phyloP scores from a whole-genome alignment of 306 rosid genomes.

The Corylus avellana region DNA sequence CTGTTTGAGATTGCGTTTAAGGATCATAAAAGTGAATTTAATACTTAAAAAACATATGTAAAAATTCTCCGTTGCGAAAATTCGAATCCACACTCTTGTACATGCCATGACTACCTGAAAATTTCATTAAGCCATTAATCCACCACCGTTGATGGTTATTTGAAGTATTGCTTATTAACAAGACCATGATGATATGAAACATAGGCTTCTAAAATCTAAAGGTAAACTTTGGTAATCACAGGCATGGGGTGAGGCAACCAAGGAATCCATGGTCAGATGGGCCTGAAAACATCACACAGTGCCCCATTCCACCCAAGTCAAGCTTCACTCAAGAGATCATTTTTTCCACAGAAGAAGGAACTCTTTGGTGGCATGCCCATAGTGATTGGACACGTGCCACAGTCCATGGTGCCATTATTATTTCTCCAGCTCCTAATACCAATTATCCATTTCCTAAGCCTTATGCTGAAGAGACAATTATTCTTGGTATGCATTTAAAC shows the following conservation, averaged over 20 bases:
- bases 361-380: conserved; percentile 11
- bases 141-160: too few species aligned
- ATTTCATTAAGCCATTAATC: too few species aligned
- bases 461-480: neutral
- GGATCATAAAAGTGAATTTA: too few species aligned
- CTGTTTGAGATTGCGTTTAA: too few species aligned
- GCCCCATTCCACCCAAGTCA: neutral
- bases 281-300: neutral
- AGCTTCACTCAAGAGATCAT: neutral
- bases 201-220: neutral
- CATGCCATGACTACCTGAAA: too few species aligned
- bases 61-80: too few species aligned
- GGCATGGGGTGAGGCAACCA: conserved; percentile 1
- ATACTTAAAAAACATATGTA: too few species aligned
- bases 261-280: conserved; percentile 12
- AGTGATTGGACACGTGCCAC: conserved; percentile 2
- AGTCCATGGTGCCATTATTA: conserved; percentile 2
- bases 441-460: neutral
- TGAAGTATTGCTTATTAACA: too few species aligned
- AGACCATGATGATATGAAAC: too few species aligned
- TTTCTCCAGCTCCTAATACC: neutral
- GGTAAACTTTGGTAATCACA: neutral
- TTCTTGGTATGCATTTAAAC: neutral
- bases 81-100: too few species aligned
- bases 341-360: neutral